These are phyloP conservation scores for Pseudocercospora crystallina DNA, from an alignment of 2,329 filamentous ascomycete genomes.

Conservation along the genomic window DNA sequence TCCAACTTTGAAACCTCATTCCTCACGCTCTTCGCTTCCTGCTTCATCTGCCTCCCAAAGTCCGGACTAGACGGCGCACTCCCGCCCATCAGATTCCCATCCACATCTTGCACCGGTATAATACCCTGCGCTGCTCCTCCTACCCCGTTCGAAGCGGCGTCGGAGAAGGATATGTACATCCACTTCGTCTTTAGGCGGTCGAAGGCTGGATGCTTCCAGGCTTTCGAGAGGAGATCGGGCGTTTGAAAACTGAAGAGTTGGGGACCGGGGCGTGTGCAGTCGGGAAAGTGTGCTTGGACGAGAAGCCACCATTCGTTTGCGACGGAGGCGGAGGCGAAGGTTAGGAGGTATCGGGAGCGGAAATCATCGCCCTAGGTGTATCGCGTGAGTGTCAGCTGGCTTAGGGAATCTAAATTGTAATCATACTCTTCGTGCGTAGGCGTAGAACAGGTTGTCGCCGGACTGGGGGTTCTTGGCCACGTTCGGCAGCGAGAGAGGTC, in stretches of 20 bases:
- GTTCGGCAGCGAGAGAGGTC: conserved; percentile 14
- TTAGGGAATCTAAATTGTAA: background rate
- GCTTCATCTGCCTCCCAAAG: conserved; percentile 4
- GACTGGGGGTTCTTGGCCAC: conserved; percentile 4
- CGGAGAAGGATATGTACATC: conserved; percentile 32
- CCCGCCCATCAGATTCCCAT: conserved; percentile 26
- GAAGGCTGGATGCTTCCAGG: conserved; percentile 31
- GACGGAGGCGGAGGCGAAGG: conserved; percentile 32
- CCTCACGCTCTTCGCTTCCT: conserved; percentile 19
- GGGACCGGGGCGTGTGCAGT: conserved; percentile 29
- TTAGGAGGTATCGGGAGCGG: conserved; percentile 34
- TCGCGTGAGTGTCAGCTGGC: background rate
- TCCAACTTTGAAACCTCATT: conserved; percentile 23
- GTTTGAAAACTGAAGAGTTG: conserved; percentile 36
- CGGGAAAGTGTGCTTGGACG: conserved; percentile 32
- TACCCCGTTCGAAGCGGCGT: conserved; percentile 16
- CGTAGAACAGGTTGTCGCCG: conserved; percentile 30
- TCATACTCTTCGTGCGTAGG: conserved; percentile 29
- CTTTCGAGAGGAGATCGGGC: conserved; percentile 28
- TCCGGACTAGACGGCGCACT: conserved; percentile 20
- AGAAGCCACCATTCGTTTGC: conserved; percentile 36
- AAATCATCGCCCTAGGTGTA: conserved; percentile 24
- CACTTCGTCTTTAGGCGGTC: conserved; percentile 34
- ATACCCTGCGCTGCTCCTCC: conserved; percentile 29
- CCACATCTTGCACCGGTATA: conserved; percentile 31